These are phyloP conservation scores for Saxophila tyrrhenica DNA, from an alignment of 495 filamentous ascomycete genomes.

Conservation along the genomic window DNA sequence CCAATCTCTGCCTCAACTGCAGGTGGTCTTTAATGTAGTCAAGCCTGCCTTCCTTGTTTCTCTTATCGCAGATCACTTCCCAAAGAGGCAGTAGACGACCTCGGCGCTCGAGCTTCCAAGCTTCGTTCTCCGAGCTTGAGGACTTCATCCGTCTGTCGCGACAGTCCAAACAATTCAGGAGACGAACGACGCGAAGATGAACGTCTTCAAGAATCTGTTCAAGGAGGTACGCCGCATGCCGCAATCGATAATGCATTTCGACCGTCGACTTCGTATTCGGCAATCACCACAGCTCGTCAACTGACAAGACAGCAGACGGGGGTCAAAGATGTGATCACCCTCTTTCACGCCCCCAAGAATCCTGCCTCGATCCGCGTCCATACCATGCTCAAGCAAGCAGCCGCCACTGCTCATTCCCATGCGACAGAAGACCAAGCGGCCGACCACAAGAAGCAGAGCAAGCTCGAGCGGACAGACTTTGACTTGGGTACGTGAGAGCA, in stretches of 20 bases:
- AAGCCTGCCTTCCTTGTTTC: no score
- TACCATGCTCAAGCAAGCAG: slow-evolving; percentile 63
- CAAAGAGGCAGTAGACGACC: no score
- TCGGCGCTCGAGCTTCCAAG: no score
- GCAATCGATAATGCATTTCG: no score
- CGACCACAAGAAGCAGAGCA: slow-evolving; percentile 44
- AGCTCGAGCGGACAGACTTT: slow-evolving; percentile 53
- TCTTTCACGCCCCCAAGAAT: slow-evolving; percentile 74
- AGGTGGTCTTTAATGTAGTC: no score
- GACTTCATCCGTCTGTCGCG: no score
- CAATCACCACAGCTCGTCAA: no score
- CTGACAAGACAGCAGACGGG: slow-evolving; percentile 20
- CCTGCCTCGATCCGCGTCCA: slow-evolving; percentile 55
- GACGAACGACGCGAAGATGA: slow-evolving; percentile 21
- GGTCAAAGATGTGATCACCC: slow-evolving; percentile 67
- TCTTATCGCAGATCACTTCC: no score
- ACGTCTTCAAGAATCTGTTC: slow-evolving; percentile 31
- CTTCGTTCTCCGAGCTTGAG: no score
- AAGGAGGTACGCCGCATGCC: slow-evolving; percentile 23
- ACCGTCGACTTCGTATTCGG: no score
- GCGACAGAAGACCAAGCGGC: slow-evolving; percentile 58
- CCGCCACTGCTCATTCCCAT: slow-evolving; percentile 45
- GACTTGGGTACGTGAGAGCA: slow-evolving; percentile 49
- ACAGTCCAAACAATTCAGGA: no score
- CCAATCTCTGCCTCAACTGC: no score